phyloP scores from a whole-genome alignment of 495 filamentous ascomycete species.

The Schizothecium vesticola region DNA sequence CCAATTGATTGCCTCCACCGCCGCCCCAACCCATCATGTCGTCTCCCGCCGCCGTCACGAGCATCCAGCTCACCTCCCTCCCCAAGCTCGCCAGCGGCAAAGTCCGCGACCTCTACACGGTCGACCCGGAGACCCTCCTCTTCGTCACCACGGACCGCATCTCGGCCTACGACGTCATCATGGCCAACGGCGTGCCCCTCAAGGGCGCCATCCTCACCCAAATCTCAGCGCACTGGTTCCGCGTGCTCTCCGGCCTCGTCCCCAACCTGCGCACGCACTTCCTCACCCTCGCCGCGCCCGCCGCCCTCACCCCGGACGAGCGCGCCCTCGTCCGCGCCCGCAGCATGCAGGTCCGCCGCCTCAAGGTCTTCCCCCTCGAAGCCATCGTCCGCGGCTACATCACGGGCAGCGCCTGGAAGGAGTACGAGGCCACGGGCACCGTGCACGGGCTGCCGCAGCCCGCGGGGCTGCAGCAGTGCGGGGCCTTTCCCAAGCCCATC shows the following conservation, averaged over 20 bases:
- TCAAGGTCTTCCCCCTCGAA: conserved; percentile 82
- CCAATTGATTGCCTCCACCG: not conserved
- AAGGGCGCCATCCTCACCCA: conserved; percentile 84
- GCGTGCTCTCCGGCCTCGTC: conserved; percentile 57
- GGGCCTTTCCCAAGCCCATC: conserved; percentile 64
- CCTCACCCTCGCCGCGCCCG: conserved; percentile 61
- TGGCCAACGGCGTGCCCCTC: conserved; percentile 78
- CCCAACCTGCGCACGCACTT: conserved; percentile 73
- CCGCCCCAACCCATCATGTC: conserved; percentile 11
- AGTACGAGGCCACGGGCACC: conserved; percentile 64
- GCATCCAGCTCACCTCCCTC: conserved; percentile 27
- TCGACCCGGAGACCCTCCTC: conserved; percentile 70
- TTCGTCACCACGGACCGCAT: conserved; percentile 85
- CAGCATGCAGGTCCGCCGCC: conserved; percentile 75
- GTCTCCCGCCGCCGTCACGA: conserved; percentile 20
- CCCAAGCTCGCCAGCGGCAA: conserved; percentile 52
- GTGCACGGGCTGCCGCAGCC: conserved; percentile 72
- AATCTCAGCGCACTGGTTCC: conserved; percentile 82
- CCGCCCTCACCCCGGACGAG: conserved; percentile 41
- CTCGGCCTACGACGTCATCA: conserved; percentile 89
- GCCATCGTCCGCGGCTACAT: conserved; percentile 86
- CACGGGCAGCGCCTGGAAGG: conserved; percentile 86
- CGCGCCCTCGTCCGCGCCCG: conserved; percentile 55
- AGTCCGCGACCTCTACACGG: conserved; percentile 74
- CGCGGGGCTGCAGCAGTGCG: conserved; percentile 63